These are phyloP conservation scores for Adansonia grandidieri DNA, from an alignment of 441 rosid genomes.

Conservation along the genomic window DNA sequence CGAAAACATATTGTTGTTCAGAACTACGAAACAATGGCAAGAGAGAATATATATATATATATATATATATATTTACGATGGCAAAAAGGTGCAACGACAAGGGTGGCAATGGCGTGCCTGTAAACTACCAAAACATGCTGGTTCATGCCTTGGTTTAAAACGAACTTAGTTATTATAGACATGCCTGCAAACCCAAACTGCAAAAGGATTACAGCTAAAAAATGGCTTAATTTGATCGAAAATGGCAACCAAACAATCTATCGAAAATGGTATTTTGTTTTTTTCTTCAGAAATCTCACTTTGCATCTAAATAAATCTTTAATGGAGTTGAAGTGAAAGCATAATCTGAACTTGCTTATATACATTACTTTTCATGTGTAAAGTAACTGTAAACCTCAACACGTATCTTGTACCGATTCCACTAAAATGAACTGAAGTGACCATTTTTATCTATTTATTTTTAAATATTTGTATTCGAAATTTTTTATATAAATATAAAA, in stretches of 20 bases:
- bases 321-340: conserved; percentile 31
- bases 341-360: conserved; percentile 39
- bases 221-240: conserved; percentile 41
- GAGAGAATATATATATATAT: too few species aligned
- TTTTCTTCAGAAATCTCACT: neutral
- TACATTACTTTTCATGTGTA: conserved; percentile 24
- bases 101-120: conserved; percentile 53
- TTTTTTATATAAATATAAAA: too few species aligned
- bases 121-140: conserved; percentile 57
- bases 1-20: too few species aligned
- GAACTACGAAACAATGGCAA: neutral
- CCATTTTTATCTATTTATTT: neutral
- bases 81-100: conserved; percentile 63
- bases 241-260: conserved; percentile 23
- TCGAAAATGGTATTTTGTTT: neutral
- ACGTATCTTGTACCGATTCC: conserved; percentile 59
- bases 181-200: conserved; percentile 61
- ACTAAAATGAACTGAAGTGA: conserved; percentile 35
- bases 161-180: conserved; percentile 52
- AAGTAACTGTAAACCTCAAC: conserved; percentile 17
- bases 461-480: too few species aligned
- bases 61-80: conserved; percentile 18
- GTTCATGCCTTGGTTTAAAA: conserved; percentile 59
- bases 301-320: neutral
- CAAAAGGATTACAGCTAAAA: conserved; percentile 48